These are phyloP conservation scores for Eleusine indica DNA, from an alignment of 176 grass and related monocot genomes.

Conservation along the genomic window DNA sequence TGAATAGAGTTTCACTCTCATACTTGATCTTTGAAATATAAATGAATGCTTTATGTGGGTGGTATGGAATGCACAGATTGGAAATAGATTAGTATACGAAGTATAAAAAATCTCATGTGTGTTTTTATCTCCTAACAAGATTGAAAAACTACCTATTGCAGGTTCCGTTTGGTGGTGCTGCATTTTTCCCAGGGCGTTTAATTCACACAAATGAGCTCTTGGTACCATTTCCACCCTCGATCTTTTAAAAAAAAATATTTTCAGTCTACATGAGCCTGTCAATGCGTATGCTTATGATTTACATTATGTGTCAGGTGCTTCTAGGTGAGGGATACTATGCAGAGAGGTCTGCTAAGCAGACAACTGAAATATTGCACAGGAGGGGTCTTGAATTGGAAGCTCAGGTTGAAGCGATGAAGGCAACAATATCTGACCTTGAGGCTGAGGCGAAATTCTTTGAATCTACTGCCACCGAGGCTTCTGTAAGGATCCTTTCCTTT, in stretches of 20 bases:
- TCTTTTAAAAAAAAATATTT: background rate
- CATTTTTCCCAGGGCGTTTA: conserved; percentile 81
- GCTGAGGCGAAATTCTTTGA: conserved; percentile 75
- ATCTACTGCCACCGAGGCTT: conserved; percentile 58
- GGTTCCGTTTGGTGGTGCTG: conserved; percentile 87
- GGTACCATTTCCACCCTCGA: conserved; percentile 42
- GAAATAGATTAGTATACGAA: background rate
- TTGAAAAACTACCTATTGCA: conserved; percentile 11
- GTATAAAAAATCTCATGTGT: background rate
- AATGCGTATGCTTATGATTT: conserved; percentile 21
- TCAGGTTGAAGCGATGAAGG: conserved; percentile 76
- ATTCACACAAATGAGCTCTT: conserved; percentile 89
- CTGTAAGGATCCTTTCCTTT: conserved; percentile 49
- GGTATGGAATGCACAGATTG: background rate
- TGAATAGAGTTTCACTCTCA: background rate
- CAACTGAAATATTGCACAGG: conserved; percentile 70
- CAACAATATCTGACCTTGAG: conserved; percentile 72
- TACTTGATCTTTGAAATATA: background rate
- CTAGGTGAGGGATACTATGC: conserved; percentile 88
- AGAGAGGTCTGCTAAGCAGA: conserved; percentile 81
- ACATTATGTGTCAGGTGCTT: conserved; percentile 64
- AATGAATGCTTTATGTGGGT: background rate
- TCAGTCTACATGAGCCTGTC: background rate
- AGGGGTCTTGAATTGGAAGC: conserved; percentile 71
- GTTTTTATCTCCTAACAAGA: background rate